A percentile compares a stretch with the other conserved stretches of the same genome.
Evolutionary conservation across 257 asterid species (phyloP).

Genomic region (Osmanthus fragrans): DNA sequence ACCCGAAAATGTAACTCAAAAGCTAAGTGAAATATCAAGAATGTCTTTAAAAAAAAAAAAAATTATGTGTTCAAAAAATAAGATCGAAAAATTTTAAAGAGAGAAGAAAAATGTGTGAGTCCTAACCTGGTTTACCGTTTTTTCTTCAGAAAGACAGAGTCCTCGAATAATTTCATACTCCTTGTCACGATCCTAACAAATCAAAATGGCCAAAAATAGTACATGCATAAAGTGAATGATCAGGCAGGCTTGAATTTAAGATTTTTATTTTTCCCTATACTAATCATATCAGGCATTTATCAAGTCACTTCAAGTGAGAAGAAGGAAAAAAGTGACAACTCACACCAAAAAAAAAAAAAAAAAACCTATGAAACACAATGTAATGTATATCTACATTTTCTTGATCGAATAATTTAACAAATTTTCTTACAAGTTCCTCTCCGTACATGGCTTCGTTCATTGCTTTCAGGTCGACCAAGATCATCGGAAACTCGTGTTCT

Average conservation of each 20-base stretch:
- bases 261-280: not conserved
- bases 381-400: not conserved
- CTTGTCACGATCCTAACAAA: conserved; percentile 75
- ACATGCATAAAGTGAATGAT: too few relatives aligned
- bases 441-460: conserved; percentile 90
- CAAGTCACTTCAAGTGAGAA: not conserved
- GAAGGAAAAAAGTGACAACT: not conserved
- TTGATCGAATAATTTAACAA: not conserved
- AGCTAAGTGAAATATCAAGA: not conserved
- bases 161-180: conserved; percentile 86
- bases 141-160: conserved; percentile 91
- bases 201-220: not conserved
- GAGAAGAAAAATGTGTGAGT: not conserved
- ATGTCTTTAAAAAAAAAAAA: not conserved
- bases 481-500: conserved; percentile 75
- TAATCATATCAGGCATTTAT: not conserved
- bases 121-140: conserved; percentile 77
- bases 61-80: not conserved
- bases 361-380: too few relatives aligned
- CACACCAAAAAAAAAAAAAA: too few relatives aligned
- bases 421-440: conserved; percentile 65
- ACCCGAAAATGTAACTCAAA: not conserved
- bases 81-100: not conserved
- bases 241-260: not conserved
- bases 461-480: conserved; percentile 86